Conservation (phyloP, 2,329 filamentous ascomycete species). For the Monosporascus sp. region DNA sequence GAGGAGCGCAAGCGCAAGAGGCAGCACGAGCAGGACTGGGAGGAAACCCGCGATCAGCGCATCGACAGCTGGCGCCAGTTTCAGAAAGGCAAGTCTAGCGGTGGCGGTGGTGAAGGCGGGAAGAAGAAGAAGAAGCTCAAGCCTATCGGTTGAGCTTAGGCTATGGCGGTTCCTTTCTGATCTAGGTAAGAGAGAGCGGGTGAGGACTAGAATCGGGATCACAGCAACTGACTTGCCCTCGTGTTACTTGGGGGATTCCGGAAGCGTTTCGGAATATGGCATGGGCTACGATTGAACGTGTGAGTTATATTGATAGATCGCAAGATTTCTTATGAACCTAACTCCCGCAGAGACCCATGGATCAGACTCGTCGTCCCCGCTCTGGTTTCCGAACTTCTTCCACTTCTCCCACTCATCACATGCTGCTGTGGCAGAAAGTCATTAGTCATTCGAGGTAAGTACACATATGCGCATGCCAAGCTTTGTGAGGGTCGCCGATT, state of each 20-base stretch:
- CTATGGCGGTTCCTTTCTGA: not conserved
- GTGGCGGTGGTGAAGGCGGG: conserved; percentile 35
- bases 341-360: conserved; percentile 26
- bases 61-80: conserved; percentile 95
- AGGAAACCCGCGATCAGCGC: conserved; percentile 81
- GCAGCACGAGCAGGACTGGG: conserved; percentile 93
- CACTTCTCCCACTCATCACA: not conserved
- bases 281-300: conserved; percentile 12
- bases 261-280: conserved; percentile 3
- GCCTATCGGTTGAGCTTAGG: conserved; percentile 45
- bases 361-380: conserved; percentile 5
- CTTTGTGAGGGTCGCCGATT: not conserved
- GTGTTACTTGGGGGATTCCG: not conserved
- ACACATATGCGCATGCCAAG: not conserved
- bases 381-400: conserved; percentile 1
- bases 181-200: too few relatives aligned
- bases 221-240: not conserved
- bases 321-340: conserved; percentile 25
- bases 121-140: conserved; percentile 71
- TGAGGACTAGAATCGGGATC: not conserved
- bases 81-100: conserved; percentile 63
- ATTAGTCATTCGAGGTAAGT: not conserved
- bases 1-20: conserved; percentile 78
- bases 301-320: conserved; percentile 30
- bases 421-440: not conserved